These are phyloP conservation scores for Kuraishia borneana DNA, from an alignment of 805 yeast genomes.

Conservation along the genomic window DNA sequence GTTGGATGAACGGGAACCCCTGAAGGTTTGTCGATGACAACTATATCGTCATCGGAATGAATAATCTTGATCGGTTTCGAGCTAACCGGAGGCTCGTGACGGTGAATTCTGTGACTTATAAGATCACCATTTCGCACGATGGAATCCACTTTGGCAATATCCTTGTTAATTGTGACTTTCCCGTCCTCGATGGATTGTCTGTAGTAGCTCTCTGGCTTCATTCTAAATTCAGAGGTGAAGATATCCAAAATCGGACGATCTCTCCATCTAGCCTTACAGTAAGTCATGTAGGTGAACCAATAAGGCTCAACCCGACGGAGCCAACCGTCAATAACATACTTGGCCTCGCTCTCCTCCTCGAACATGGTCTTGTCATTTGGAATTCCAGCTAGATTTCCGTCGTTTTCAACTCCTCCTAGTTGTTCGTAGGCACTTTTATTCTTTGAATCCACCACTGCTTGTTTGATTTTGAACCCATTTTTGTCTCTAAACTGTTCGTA, in stretches of 20 bases:
- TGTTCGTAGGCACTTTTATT: constrained; percentile 27
- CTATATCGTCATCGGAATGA: constrained; percentile 59
- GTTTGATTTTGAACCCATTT: constrained; percentile 35
- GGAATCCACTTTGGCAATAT: constrained; percentile 52
- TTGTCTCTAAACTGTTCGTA: constrained; percentile 21
- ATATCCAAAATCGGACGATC: constrained; percentile 72
- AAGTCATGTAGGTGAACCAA: constrained; percentile 80
- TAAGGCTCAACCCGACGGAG: constrained; percentile 76
- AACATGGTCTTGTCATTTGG: constrained; percentile 21
- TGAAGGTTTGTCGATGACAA: constrained; percentile 87
- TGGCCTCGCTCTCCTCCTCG: constrained; percentile 48
- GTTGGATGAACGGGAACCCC: constrained; percentile 97
- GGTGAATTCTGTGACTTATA: constrained; percentile 66
- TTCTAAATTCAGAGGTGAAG: constrained; percentile 77
- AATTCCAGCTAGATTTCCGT: constrained; percentile 5
- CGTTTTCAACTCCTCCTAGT: constrained; percentile 21
- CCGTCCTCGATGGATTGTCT: constrained; percentile 44
- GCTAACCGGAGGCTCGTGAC: constrained; percentile 84
- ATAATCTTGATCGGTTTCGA: constrained; percentile 53
- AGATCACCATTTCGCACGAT: constrained; percentile 73
- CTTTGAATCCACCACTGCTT: constrained; percentile 32
- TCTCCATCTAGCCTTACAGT: constrained; percentile 88
- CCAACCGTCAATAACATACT: constrained; percentile 44
- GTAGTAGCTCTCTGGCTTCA: constrained; percentile 61
- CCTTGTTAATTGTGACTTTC: constrained; percentile 60